Evolutionary conservation across 768 basidiomycete species (phyloP), one percentile per base, ranked within the genome.

Genomic region (Hygrocybe coccinea): DNA sequence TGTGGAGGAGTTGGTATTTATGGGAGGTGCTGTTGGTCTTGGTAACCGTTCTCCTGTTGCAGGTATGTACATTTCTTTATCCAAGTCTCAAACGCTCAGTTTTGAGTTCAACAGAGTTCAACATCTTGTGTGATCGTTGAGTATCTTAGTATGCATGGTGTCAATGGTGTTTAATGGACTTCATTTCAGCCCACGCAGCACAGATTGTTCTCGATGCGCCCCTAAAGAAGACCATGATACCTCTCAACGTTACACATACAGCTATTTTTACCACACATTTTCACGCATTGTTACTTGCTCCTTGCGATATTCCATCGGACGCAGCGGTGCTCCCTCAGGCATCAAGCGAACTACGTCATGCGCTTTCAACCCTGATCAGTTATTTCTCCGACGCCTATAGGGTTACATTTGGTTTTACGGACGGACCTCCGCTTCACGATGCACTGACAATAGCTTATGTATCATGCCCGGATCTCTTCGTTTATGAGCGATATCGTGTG

Each of bases 11-110:
- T 79, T 90, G 58, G 86, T 90, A 6, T 87, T 91, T 63, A 95
- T 95, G 92, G 92, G 92, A 10, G 92, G 92, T n/a, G 91, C 84
- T 2, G 84, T 91, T 25, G 91, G 91, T 8, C 65, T 89, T 21
- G 91, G 92, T 0, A 95, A 94, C 64, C 76, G 86, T 33, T 85
- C 87, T 7, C 75, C 91, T 12, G 85, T 83, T 10, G 90, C 89
- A 62, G 83, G 84, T 83, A 55, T 44, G 70, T 57, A 2, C 11
- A 22, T 3, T 56, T 19, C 17, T 10, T 14, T 33, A 21, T 14
- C 35, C 29, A 17, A 41, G 10, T 41, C 15, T 33, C 34, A 19
- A 35, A 29, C 21, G 34, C 39, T 37, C 38, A 5, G 36, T 54
- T 14, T 48, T 9, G 34, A 45, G 3, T 19, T 2, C 17, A 44